Conservation (phyloP, 78 protist species). For the Dictyostelium brefeldianum region DNA sequence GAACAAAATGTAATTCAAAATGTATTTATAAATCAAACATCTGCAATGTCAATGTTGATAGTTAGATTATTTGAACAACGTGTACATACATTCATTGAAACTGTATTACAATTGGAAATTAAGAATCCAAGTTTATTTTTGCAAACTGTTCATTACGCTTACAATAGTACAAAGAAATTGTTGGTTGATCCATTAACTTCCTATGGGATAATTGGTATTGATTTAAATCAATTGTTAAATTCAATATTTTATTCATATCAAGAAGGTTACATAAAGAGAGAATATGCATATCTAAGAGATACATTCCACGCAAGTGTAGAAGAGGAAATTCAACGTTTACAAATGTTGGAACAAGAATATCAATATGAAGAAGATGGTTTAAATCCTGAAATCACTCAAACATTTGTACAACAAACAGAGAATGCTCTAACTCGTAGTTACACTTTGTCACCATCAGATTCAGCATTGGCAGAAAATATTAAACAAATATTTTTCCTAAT, state of each 20-base stretch:
- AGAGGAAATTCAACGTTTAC: slow-evolving; percentile 29
- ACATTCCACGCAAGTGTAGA: neutral
- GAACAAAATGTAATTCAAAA: slow-evolving; percentile 61
- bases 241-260: slow-evolving; percentile 51
- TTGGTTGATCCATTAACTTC: slow-evolving; percentile 61
- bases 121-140: slow-evolving; percentile 2
- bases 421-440: slow-evolving; percentile 40
- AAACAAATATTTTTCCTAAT: slow-evolving; percentile 45
- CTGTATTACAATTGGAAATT: slow-evolving; percentile 38
- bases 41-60: slow-evolving; percentile 67
- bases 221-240: slow-evolving; percentile 31
- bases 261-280: slow-evolving; percentile 59
- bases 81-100: slow-evolving; percentile 58
- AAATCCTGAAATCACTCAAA: slow-evolving; percentile 71
- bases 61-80: slow-evolving; percentile 74
- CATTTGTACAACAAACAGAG: slow-evolving; percentile 59
- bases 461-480: slow-evolving; percentile 36
- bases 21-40: slow-evolving; percentile 70
- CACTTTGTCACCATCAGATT: slow-evolving; percentile 26
- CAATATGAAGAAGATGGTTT: slow-evolving; percentile 50
- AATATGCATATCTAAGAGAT: neutral
- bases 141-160: slow-evolving; percentile 46
- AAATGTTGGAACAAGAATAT: neutral
- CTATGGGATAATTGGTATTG: slow-evolving; percentile 64
- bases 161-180: slow-evolving; percentile 26